Percentiles rank a stretch among this genome's conserved stretches.
Conservation (phyloP, 164 flowering plant genomes). For the Kingdonia uniflora region DNA sequence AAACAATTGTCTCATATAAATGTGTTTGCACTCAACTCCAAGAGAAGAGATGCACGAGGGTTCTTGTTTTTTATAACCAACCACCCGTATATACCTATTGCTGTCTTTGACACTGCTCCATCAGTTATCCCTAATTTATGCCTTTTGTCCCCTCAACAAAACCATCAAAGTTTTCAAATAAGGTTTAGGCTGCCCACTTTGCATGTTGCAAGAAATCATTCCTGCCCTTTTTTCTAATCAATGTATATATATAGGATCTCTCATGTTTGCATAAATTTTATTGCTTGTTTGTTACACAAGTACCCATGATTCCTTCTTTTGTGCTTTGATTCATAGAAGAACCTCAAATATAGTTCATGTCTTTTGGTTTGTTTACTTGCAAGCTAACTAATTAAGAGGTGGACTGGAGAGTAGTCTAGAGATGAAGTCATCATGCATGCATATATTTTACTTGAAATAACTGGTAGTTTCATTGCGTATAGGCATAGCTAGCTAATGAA, state of each 20-base stretch:
- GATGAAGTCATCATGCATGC: no score
- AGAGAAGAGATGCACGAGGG: conserved; percentile 18
- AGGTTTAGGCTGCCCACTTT: conserved; percentile 20
- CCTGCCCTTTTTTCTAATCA: conserved; percentile 2
- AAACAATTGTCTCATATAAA: no score
- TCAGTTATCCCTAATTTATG: conserved; percentile 43
- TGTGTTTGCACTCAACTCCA: no score
- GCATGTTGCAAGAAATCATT: conserved; percentile 10
- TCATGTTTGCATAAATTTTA: conserved; percentile 1
- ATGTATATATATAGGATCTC: conserved; percentile 11
- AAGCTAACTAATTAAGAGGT: no score
- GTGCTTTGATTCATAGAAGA: neutral
- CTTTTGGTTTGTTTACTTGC: no score
- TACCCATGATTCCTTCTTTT: conserved; percentile 8
- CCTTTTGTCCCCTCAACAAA: conserved; percentile 74
- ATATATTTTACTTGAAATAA: no score
- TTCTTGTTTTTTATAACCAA: conserved; percentile 36
- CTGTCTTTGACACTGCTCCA: conserved; percentile 32
- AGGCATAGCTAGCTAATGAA: no score
- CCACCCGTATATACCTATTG: conserved; percentile 10
- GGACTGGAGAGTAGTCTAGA: no score
- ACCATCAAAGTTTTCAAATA: conserved; percentile 56
- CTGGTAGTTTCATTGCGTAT: no score
- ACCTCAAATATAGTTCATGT: no score
- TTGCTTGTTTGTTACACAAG: neutral